These are phyloP conservation scores for Fusarium fracticaudum DNA, from an alignment of 2,329 filamentous ascomycete genomes.

Conservation along the genomic window DNA sequence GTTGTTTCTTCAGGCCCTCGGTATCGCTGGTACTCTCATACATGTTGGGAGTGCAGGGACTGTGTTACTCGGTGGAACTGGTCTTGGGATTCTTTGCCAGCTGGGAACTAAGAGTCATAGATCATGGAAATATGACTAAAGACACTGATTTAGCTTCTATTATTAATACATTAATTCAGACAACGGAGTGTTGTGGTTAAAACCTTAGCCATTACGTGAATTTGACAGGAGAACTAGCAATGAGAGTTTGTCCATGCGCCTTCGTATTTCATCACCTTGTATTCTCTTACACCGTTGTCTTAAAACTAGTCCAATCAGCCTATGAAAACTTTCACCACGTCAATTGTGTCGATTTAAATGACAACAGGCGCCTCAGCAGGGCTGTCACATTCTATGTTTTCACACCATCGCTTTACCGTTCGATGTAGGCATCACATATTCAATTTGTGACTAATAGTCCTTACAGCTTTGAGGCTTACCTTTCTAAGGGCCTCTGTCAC, in stretches of 20 bases:
- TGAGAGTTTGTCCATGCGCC: not conserved
- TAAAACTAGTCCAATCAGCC: too few species aligned
- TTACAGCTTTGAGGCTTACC: too few species aligned
- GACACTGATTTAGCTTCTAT: not conserved
- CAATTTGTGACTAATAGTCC: too few species aligned
- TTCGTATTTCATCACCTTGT: not conserved
- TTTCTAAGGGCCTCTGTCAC: too few species aligned
- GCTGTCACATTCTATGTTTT: too few species aligned
- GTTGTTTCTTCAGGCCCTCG: not conserved
- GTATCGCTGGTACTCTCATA: not conserved
- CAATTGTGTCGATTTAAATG: too few species aligned
- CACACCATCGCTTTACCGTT: too few species aligned
- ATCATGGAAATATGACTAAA: too few species aligned
- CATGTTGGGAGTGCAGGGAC: not conserved
- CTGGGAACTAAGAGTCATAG: not conserved
- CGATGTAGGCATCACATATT: too few species aligned
- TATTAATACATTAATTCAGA: not conserved
- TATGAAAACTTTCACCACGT: too few species aligned
- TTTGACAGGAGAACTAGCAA: not conserved
- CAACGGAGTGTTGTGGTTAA: rapidly evolving
- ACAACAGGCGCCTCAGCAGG: too few species aligned
- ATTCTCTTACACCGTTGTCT: not conserved
- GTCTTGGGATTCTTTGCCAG: not conserved
- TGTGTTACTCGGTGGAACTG: not conserved
- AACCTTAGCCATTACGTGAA: rapidly evolving